These are phyloP conservation scores for Hypoxylon sp. DNA, from an alignment of 2,329 filamentous ascomycete species.

Conservation along the genomic window DNA sequence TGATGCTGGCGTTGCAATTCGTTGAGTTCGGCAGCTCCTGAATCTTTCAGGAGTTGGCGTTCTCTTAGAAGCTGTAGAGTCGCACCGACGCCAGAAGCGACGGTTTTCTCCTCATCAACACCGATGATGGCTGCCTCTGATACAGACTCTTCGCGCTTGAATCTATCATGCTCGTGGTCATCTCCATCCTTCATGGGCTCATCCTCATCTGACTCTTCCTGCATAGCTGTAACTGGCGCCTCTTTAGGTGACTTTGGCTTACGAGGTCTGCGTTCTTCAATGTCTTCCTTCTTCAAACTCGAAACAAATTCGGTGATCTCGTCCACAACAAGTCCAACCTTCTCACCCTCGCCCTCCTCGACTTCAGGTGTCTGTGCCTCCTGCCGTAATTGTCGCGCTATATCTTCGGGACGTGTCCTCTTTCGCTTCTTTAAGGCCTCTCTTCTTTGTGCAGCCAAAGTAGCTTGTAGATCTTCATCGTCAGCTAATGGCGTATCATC, in stretches of 20 bases:
- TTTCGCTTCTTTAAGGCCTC: slow-evolving; percentile 93
- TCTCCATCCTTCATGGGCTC: slow-evolving; percentile 64
- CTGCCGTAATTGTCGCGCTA: slow-evolving; percentile 83
- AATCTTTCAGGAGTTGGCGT: slow-evolving; percentile 81
- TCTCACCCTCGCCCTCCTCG: slow-evolving; percentile 60
- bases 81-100: slow-evolving; percentile 86
- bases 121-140: slow-evolving; percentile 74
- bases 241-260: slow-evolving; percentile 59
- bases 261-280: slow-evolving; percentile 68
- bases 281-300: slow-evolving; percentile 78
- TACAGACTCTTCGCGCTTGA: slow-evolving; percentile 62
- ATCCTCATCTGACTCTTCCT: slow-evolving; percentile 62
- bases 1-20: slow-evolving; percentile 78
- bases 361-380: slow-evolving; percentile 69
- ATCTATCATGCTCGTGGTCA: slow-evolving; percentile 63
- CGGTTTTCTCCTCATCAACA: slow-evolving; percentile 86
- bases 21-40: slow-evolving; percentile 74
- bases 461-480: slow-evolving; percentile 92
- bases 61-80: slow-evolving; percentile 87
- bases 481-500: slow-evolving; percentile 82
- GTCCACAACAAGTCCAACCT: slow-evolving; percentile 85
- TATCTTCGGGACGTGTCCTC: slow-evolving; percentile 85
- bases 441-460: slow-evolving; percentile 84
- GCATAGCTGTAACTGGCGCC: slow-evolving; percentile 62
- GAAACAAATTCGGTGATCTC: slow-evolving; percentile 96